Evolutionary conservation across 2,329 filamentous ascomycete genomes (phyloP).

Genomic region (Colletotrichum phormii): DNA sequence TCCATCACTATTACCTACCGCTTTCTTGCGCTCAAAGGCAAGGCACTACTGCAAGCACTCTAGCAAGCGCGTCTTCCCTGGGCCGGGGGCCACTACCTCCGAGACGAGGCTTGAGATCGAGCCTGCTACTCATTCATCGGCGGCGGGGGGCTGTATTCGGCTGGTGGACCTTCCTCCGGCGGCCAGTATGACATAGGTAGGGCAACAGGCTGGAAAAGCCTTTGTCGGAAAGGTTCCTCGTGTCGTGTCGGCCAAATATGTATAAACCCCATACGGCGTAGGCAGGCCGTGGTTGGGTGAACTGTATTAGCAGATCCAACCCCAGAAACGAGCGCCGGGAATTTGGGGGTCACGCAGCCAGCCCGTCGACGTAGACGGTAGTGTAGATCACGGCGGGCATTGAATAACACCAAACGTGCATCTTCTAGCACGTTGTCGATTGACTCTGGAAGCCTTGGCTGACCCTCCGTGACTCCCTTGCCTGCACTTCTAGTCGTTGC

Average conservation of each 20-base stretch:
- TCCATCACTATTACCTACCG: slow-evolving; percentile 15
- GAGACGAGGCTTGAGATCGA: slow-evolving; percentile 22
- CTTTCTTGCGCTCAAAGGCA: slow-evolving; percentile 9
- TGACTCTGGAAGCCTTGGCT: slow-evolving; percentile 25
- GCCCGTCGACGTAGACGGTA: slow-evolving; percentile 2
- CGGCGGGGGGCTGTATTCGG: slow-evolving; percentile 3
- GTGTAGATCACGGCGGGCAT: not conserved
- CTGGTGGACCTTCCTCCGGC: not conserved
- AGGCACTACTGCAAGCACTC: slow-evolving; percentile 32
- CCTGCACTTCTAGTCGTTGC: slow-evolving; percentile 1
- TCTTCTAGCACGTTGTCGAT: slow-evolving; percentile 11
- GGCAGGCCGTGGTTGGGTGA: not conserved
- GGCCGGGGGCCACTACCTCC: not conserved
- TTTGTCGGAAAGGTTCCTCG: not conserved
- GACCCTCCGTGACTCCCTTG: slow-evolving; percentile 6
- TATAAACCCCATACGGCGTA: not conserved
- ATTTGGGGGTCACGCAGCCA: slow-evolving; percentile 13
- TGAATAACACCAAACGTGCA: slow-evolving; percentile 8
- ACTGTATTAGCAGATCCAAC: not conserved
- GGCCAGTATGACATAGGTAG: not conserved
- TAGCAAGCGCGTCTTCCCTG: slow-evolving; percentile 10
- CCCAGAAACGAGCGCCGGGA: not conserved
- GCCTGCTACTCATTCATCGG: slow-evolving; percentile 5
- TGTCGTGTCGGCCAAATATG: not conserved
- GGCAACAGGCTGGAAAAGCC: not conserved